These are phyloP conservation scores for Globisporangium heterothallicum DNA, from an alignment of 352 stramenopile species.

Conservation along the genomic window DNA sequence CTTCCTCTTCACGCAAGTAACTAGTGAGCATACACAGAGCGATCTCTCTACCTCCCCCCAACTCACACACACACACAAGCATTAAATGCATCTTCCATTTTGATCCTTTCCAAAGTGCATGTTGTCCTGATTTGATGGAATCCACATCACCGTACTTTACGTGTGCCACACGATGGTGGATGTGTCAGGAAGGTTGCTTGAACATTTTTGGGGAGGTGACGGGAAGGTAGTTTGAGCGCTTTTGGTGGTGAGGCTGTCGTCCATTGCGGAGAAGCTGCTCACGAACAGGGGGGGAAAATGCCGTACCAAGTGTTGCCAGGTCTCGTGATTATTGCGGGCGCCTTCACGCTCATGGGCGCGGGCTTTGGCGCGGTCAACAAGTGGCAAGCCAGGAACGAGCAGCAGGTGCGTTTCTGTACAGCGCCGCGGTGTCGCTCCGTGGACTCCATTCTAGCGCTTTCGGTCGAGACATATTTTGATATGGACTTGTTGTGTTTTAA, in stretches of 20 bases:
- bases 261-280: conserved; percentile 3
- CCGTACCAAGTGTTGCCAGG: conserved; percentile 83
- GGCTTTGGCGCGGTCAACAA: conserved; percentile 74
- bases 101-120: too few relatives aligned
- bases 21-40: background rate
- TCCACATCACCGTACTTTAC: background rate
- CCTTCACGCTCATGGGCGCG: conserved; percentile 77
- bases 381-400: conserved; percentile 54
- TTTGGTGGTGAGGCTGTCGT: conserved; percentile 14
- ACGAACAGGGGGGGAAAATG: conserved; percentile 43
- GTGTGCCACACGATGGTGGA: background rate
- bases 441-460: too few relatives aligned
- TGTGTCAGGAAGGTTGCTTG: background rate
- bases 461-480: background rate
- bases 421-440: background rate
- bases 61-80: background rate
- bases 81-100: too few relatives aligned
- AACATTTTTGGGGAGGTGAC: conserved; percentile 1
- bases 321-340: conserved; percentile 66
- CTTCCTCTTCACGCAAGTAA: background rate
- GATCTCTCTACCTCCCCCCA: too few relatives aligned
- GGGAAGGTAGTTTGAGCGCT: conserved; percentile 1
- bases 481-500: background rate
- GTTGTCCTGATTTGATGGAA: background rate
- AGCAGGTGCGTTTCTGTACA: conserved; percentile 41